Base-by-base conservation (phyloP, 1,284 basidiomycete species). In the Hortiboletus rubellus region DNA sequence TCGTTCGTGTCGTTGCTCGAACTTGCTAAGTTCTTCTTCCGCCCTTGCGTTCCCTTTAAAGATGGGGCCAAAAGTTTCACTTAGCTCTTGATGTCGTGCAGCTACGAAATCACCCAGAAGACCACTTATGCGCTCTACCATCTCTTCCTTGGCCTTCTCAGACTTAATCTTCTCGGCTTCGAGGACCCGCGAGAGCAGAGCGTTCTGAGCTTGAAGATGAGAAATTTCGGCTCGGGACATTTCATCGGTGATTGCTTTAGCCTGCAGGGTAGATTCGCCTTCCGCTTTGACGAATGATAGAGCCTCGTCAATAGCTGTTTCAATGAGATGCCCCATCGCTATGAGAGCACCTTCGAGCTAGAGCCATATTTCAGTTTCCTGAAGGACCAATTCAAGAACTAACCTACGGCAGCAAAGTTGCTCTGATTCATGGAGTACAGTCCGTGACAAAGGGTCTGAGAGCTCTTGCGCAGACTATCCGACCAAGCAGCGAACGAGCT, bases 201-300 rank as follows among this genome's bases (percentile, higher is more conserved):
- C 77, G 66, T 96, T 96, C 69, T 95, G 92, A 48, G 82, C 76
- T 58, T 81, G 82, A 22, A 96, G 76, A 27, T 85, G 83, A 2
- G 74, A 68, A 36, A 92, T 80, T 76, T 94, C 91, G 7, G 79
- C 74, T 18, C 79, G 74, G 0, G 82, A 79, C 5, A 83, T 78
- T 46, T 76, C 76, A 12, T 82, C 77, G 0, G 82, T 77, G 36
- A 86, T 69, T 6, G 74, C 66, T 56, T 83, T 82, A 5, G 84
- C 78, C 52, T 83, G 77, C 24, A 75, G 71, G 5, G 84, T 70
- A 11, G 81, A 74, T 52, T 81, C 76, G 34, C 78, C 77, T 67
- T 92, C 85, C 0, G 77, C 71, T 15, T 81, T 74, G 47, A 89
- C 75, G 60, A 87, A 85, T 1, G 79, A 72, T 8, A 82, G 76